Conservation (phyloP, 805 yeast species). For the Pichia heedii region DNA sequence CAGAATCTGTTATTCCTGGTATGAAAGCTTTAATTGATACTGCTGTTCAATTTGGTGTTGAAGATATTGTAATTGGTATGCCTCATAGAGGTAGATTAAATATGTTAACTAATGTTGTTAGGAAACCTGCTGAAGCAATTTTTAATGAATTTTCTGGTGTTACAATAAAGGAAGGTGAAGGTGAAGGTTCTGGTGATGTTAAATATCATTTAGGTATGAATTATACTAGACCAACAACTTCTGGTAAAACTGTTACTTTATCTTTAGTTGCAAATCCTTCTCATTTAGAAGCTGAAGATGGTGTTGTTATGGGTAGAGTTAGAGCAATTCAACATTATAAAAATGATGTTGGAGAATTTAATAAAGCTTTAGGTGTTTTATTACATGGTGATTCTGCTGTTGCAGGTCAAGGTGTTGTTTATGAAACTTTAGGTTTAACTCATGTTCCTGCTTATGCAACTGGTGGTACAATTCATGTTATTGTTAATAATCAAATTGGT, state of each 20-base stretch:
- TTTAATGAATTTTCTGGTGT: conserved; percentile 95
- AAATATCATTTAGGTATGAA: conserved; percentile 99
- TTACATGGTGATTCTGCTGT: conserved; percentile 99
- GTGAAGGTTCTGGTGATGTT: conserved; percentile 99
- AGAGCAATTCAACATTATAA: conserved; percentile 92
- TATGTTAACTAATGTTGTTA: conserved; percentile 94
- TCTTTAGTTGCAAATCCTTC: conserved; percentile 98
- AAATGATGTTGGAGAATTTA: conserved; percentile 70
- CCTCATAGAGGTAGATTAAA: conserved; percentile 99
- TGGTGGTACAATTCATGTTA: conserved; percentile 96
- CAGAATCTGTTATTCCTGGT: conserved; percentile 94
- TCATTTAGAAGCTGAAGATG: conserved; percentile 98
- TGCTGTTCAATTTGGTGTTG: conserved; percentile 85
- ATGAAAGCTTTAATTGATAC: conserved; percentile 92
- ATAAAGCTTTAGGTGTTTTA: conserved; percentile 85
- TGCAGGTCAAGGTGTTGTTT: conserved; percentile 98
- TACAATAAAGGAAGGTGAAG: conserved; percentile 73
- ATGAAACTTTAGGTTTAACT: conserved; percentile 95
- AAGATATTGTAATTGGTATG: conserved; percentile 97
- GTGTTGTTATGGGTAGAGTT: conserved; percentile 96
- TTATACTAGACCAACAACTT: conserved; percentile 97
- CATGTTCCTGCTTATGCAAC: conserved; percentile 91
- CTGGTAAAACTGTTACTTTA: conserved; percentile 91
- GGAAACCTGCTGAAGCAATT: conserved; percentile 97
- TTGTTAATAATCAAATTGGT: conserved; percentile 97